Conservation (phyloP, 2,329 filamentous ascomycete genomes). For the Coniochaeta sp. region DNA sequence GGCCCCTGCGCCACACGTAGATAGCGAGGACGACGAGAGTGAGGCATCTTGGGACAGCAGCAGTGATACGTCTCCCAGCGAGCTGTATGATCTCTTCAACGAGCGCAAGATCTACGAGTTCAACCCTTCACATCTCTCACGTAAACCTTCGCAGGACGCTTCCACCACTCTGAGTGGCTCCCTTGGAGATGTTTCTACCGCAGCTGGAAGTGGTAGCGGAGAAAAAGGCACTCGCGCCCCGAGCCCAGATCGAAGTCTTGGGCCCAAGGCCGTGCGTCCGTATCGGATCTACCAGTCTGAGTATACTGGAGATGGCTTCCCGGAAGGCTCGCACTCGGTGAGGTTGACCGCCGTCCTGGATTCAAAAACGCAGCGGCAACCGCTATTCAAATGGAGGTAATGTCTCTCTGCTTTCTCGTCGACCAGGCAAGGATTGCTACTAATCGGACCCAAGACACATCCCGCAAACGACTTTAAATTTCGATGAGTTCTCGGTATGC, state of each 20-base stretch:
- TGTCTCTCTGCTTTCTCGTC: neutral
- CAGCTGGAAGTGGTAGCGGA: neutral
- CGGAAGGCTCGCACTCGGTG: neutral
- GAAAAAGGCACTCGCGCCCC: neutral
- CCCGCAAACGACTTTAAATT: neutral
- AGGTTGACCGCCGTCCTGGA: neutral
- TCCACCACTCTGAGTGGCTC: neutral
- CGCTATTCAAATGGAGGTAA: neutral
- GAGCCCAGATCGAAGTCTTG: neutral
- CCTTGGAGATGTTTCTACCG: neutral
- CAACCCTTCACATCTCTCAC: neutral
- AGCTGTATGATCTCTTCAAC: neutral
- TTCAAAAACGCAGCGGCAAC: neutral
- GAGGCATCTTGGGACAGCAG: neutral
- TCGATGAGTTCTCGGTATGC: conserved; percentile 1
- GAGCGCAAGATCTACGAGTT: conserved; percentile 1
- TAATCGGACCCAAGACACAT: neutral
- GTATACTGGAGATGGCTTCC: conserved; percentile 1
- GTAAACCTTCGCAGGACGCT: neutral
- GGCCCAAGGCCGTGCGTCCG: neutral
- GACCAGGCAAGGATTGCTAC: neutral
- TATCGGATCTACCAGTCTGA: neutral
- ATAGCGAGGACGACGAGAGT: neutral
- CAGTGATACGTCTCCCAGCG: neutral
- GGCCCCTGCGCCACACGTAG: neutral